Base-by-base conservation (phyloP, 2,329 filamentous ascomycete genomes). In the Colletotrichum lini region DNA sequence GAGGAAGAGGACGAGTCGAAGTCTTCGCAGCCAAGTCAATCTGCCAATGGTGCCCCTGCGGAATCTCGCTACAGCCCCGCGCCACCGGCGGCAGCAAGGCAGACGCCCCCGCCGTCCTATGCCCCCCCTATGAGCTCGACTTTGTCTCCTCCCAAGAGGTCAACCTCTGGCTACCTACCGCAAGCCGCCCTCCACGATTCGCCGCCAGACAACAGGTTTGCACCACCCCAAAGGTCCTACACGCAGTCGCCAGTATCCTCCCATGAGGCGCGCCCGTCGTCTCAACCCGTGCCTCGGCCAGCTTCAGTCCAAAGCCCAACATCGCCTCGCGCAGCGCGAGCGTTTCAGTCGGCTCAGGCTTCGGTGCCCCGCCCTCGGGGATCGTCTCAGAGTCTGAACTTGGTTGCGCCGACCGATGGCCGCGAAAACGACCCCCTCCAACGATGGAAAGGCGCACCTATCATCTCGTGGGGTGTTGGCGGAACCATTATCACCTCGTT, bases 401-500 rank as follows among this genome's bases (percentile, higher is more conserved):
- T 91, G 73, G 84, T 92, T 47, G 83, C 87, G 10, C 91, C 91
- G 1, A 91, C 87, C 1, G 90, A 93, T 79, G 91, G 91, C 1
- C 88, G 89, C 23, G 89, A 93, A 76, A 82, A 90, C 21, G 96
- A 99, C 82, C 90, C 92, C 2, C 84, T 99, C 8, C 89, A 97
- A 79, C 88, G 96, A 74, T 99, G 96, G 96, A 95, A 93, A 82
- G 97, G 97, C 3, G 89, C 90, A 15, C 96, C 97, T 0, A 88
- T 98, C 15, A 92, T 98, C 77, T 89, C 89, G 1, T 99, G 97
- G 92, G 95, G 94, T 3, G 91, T 97, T 59, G 95, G 95, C 23
- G 96, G 96, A 15, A 89, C 90, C 2, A 84, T 98, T 13, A 87
- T 97, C 3, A 95, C 93, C 1, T 94, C 92, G 53, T 98, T 98